Percentiles rank a stretch among this genome's conserved stretches.
Conservation (phyloP, 73 alveolate species). For the Tetrahymena borealis region DNA sequence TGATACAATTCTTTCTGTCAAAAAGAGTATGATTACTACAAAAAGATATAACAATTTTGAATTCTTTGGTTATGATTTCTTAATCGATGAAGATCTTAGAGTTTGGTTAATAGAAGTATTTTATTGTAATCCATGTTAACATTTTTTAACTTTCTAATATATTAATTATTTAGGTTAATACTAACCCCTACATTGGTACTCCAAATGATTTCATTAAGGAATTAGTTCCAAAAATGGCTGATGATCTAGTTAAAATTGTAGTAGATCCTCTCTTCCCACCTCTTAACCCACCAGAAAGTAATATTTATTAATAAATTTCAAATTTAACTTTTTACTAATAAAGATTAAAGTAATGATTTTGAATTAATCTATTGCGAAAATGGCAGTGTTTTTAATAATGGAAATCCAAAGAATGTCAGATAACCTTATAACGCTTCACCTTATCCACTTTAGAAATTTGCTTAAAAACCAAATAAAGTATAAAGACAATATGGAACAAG, state of each 20-base stretch:
- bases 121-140: not conserved
- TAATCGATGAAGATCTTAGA: slow-evolving; percentile 53
- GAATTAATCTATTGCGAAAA: not conserved
- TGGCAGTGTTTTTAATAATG: not conserved
- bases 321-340: not conserved
- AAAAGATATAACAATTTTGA: slow-evolving; percentile 40
- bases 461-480: not conserved
- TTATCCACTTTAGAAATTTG: not conserved
- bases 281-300: not conserved
- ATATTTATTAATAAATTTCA: not conserved
- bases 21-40: not conserved
- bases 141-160: slow-evolving; percentile 58
- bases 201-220: slow-evolving; percentile 52
- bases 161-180: slow-evolving; percentile 67
- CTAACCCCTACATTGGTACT: slow-evolving; percentile 61
- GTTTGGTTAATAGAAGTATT: slow-evolving; percentile 48
- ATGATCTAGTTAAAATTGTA: slow-evolving; percentile 59
- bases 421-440: not conserved
- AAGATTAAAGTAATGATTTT: not conserved
- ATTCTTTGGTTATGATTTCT: slow-evolving; percentile 62
- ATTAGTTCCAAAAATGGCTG: slow-evolving; percentile 69
- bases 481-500: not conserved
- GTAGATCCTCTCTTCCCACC: slow-evolving; percentile 58
- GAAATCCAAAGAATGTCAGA: not conserved
- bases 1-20: not conserved